These are phyloP conservation scores for Vitis labrusca DNA, from an alignment of 164 flowering plant genomes.

Conservation along the genomic window DNA sequence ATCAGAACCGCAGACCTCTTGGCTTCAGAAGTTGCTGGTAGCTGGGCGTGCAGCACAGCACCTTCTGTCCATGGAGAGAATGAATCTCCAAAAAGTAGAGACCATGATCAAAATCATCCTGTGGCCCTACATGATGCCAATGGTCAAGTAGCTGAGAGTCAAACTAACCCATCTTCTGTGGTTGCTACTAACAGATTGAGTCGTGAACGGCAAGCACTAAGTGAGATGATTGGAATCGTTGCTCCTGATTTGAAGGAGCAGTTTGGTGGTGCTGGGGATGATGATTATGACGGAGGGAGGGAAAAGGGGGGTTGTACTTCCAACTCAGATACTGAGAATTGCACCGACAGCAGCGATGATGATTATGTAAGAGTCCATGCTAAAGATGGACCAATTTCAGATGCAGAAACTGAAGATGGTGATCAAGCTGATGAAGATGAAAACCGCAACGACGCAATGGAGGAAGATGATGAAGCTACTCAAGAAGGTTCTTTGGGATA, in stretches of 20 bases:
- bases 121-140: conserved; percentile 32
- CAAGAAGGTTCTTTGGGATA: conserved; percentile 57
- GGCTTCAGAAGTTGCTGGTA: conserved; percentile 90
- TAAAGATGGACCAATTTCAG: conserved; percentile 32
- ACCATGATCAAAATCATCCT: conserved; percentile 27
- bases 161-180: conserved; percentile 36
- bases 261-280: conserved; percentile 31
- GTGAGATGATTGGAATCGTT: conserved; percentile 78
- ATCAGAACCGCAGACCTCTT: conserved; percentile 79
- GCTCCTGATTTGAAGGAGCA: conserved; percentile 68
- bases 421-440: conserved; percentile 26
- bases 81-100: conserved; percentile 54
- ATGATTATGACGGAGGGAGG: conserved; percentile 12
- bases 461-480: conserved; percentile 55
- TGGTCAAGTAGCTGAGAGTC: conserved; percentile 64
- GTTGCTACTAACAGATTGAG: conserved; percentile 25
- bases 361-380: conserved; percentile 14
- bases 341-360: conserved; percentile 34
- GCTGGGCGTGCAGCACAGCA: conserved; percentile 88
- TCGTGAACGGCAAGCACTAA: conserved; percentile 55
- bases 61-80: conserved; percentile 87
- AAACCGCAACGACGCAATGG: conserved; percentile 27
- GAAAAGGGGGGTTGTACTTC: conserved; percentile 30
- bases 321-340: conserved; percentile 59
- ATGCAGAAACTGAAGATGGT: conserved; percentile 47